Base-by-base conservation (phyloP, 202 grass and related monocot genomes). In the Hordeum pubiflorum region DNA sequence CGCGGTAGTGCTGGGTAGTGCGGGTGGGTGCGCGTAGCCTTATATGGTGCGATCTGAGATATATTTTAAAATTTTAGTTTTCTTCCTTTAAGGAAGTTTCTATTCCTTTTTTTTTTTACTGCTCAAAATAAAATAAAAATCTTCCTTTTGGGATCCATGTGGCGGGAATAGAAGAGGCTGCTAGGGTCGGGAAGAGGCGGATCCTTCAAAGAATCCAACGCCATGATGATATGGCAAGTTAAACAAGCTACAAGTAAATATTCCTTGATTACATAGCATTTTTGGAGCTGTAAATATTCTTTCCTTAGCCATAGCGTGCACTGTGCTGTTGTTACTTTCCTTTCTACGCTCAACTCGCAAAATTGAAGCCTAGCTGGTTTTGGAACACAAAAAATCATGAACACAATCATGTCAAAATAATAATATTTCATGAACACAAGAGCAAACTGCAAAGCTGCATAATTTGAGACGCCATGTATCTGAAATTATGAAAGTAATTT, bases 1-100 rank as follows among this genome's bases (percentile, higher is more conserved):
- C 7, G 70, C 11, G 29, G 50, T 5, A 6, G 33, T 56, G 18
- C 46, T 74, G 58, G 60, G 40, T 14, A 22, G 24, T 1, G 23
- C 21, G 43, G 31, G 86, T 57, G 21, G 59, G 76, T 59, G 62
- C 68, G 31, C 79, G 23, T 89, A 86, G 67, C 83, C 65, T 82
- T 89, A 86, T 89, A 89, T 32, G 21, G 9, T 58, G 61, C 5
- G 12, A 27, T 3, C 6, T 13, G 24, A 20, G 43, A 50, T 56
- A 81, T 83, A 61, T 79, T 73, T 41, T 6, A 0, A 34, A 54
- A 8, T 1, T 27, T 1, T 39, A 39, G 3, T 39, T 37, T 10
- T 24, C 8, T 10, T 12, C 29, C 37, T 33, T 52, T 60, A 72
- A 11, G 5, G 4, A 20, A 56, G 50, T 40, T 32, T 10, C 36